phyloP scores from a whole-genome alignment of 306 rosid genomes.

The Casuarina equisetifolia region DNA sequence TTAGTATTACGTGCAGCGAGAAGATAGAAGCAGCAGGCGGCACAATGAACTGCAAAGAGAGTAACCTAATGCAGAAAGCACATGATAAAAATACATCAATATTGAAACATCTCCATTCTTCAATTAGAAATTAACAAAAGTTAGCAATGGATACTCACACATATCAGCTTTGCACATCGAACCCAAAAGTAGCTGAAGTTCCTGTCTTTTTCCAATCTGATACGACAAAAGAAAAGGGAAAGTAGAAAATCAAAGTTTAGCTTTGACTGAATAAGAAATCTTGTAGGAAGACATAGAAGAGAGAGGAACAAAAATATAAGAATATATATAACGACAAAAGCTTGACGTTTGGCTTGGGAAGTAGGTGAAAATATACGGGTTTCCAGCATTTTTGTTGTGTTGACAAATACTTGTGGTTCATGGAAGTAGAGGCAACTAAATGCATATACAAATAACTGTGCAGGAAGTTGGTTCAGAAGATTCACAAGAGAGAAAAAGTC shows the following conservation, averaged over 20 bases:
- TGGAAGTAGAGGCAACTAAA: not conserved
- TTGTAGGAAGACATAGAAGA: not conserved
- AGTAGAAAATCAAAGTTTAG: not conserved
- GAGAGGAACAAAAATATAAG: not conserved
- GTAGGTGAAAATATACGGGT: not conserved
- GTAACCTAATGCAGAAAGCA: conserved; percentile 58
- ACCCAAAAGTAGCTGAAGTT: conserved; percentile 67
- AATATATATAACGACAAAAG: not conserved
- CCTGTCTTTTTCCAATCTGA: conserved; percentile 81
- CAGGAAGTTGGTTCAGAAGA: not conserved
- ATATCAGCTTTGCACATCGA: conserved; percentile 65
- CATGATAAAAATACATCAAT: conserved; percentile 8
- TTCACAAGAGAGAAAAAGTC: not conserved
- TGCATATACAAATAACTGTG: not conserved
- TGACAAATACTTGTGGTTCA: not conserved
- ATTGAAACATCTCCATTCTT: not conserved
- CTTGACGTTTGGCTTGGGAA: not conserved
- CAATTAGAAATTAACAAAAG: not conserved
- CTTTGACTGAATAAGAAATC: not conserved
- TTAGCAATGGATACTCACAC: conserved; percentile 50
- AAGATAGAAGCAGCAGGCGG: conserved; percentile 61
- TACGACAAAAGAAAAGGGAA: conserved; percentile 15
- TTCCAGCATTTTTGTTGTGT: not conserved
- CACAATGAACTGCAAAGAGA: conserved; percentile 57
- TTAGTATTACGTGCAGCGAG: conserved; percentile 35